Evolutionary conservation across 1,139 yeast species (phyloP).

Genomic region (Debaryomyces psychrophilus): DNA sequence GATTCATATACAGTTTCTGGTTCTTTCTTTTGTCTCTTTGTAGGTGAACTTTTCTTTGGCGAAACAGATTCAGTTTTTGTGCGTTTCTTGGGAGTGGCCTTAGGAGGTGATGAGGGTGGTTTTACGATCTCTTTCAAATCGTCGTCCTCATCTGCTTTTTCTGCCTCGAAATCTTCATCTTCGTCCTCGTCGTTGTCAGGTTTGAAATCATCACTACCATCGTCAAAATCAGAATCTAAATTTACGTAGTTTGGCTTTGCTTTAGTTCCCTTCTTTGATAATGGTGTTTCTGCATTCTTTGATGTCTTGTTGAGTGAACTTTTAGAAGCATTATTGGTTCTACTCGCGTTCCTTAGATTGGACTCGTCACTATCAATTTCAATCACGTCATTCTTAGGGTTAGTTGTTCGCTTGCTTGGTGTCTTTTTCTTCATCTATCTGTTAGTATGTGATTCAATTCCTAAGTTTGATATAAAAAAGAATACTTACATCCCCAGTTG

Average conservation of each 20-base stretch:
- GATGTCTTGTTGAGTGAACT: background rate
- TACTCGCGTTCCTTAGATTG: background rate
- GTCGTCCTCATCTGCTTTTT: constrained; percentile 16
- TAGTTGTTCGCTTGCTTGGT: constrained; percentile 6
- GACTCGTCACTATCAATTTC: constrained; percentile 20
- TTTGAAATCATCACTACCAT: constrained; percentile 19
- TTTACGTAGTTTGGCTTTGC: constrained; percentile 12
- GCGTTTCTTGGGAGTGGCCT: constrained; percentile 15
- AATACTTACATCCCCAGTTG: constrained; percentile 3
- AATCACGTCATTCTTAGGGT: constrained; percentile 19
- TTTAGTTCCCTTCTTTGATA: constrained; percentile 10
- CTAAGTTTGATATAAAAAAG: no score
- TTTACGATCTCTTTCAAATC: constrained; percentile 14
- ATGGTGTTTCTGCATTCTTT: constrained; percentile 2
- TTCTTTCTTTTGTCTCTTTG: constrained; percentile 13
- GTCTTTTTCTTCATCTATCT: constrained; percentile 2
- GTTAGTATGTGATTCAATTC: background rate
- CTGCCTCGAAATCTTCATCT: constrained; percentile 23
- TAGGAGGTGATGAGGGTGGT: constrained; percentile 13
- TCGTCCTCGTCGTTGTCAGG: constrained; percentile 19
- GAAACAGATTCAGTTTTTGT: constrained; percentile 12
- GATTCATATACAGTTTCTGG: constrained; percentile 11
- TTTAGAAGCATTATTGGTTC: background rate
- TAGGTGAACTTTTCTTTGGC: constrained; percentile 14
- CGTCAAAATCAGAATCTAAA: constrained; percentile 25